Base-by-base conservation (phyloP, 441 rosid species). In the Jatropha podagrica region DNA sequence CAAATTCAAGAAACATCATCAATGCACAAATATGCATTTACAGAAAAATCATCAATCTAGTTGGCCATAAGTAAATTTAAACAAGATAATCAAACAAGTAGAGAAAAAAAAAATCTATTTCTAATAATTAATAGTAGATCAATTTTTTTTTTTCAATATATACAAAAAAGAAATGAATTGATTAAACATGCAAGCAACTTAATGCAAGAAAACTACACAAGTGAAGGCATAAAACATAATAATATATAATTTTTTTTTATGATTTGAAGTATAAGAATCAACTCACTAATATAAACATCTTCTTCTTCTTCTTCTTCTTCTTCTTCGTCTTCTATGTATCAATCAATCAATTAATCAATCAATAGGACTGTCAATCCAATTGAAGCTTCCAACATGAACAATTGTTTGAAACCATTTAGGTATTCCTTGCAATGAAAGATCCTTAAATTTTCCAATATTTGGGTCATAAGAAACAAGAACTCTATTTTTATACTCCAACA, bases 321-420 rank as follows among this genome's bases (percentile, higher is more conserved):
- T 32, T 32, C 32, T 32, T 2, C 32, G 0, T 42, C 46, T 9
- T 42, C 54, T 55, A 68, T 44, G 63, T 59, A 26, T 59, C 37
- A 59, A 59, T 55, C 7, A 42, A 42, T 42, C 5, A 42, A 41
- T 41, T 3, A 3, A 42, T 42, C 46, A 5, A 55, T 78, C 79
- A 71, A 62, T 37, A 18, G 84, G 84, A 65, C 81, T 81, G 65
- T 86, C 76, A 66, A 90, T 80, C 97, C 97, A 88, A 77, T 83
- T 85, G 73, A 92, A 82, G 81, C 89, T 88, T 68, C 93, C 96
- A 26, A 74, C 78, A 83, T 90, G 95, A 80, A 87, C 88, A 68
- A 86, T 74, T 11, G 96, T 68, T 41, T 90, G 92, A 79, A 93
- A 95, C 93, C 93, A 91, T 41, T 81, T 85, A n/a, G 98, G 99